Percentiles rank a stretch among this genome's conserved stretches.
Conservation (phyloP, 495 filamentous ascomycete genomes). For the Mytilinidion resinicola region DNA sequence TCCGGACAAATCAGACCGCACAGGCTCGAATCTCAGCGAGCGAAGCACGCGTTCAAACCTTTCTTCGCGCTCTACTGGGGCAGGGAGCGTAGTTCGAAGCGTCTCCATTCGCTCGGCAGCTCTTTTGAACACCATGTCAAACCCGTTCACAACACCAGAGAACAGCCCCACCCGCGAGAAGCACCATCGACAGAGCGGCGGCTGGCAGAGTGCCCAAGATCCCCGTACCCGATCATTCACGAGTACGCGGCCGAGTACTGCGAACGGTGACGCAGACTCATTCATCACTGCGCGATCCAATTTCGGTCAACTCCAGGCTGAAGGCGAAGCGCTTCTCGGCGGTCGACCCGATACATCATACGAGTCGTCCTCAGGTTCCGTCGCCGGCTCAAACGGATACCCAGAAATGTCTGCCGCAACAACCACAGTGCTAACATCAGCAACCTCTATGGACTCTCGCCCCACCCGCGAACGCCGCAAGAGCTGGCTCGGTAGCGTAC, state of each 20-base stretch:
- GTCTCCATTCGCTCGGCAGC: constrained; percentile 19
- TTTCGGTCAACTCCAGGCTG: constrained; percentile 55
- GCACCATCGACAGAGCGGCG: neutral
- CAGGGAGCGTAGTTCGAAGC: constrained; percentile 11
- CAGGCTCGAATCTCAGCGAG: constrained; percentile 26
- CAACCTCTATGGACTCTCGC: neutral
- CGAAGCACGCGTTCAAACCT: constrained; percentile 21
- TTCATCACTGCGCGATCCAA: constrained; percentile 63
- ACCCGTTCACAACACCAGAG: constrained; percentile 30
- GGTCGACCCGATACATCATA: constrained; percentile 30
- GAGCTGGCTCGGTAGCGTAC: constrained; percentile 52
- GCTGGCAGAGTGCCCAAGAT: constrained; percentile 15
- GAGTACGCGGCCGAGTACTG: constrained; percentile 7
- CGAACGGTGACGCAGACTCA: constrained; percentile 44
- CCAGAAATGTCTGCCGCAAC: constrained; percentile 4
- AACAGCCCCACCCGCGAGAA: constrained; percentile 15
- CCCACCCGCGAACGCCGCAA: constrained; percentile 29
- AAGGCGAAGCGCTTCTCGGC: constrained; percentile 58
- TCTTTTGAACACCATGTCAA: constrained; percentile 11
- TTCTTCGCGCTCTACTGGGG: constrained; percentile 15
- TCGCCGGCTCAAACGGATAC: constrained; percentile 19
- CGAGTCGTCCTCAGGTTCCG: constrained; percentile 20
- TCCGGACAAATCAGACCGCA: constrained; percentile 28
- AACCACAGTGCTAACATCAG: constrained; percentile 15
- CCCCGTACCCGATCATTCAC: constrained; percentile 26